Percentiles rank a stretch among this genome's conserved stretches.
Evolutionary conservation across 345 rosid genomes (phyloP).

Genomic region (Brassica carinata): DNA sequence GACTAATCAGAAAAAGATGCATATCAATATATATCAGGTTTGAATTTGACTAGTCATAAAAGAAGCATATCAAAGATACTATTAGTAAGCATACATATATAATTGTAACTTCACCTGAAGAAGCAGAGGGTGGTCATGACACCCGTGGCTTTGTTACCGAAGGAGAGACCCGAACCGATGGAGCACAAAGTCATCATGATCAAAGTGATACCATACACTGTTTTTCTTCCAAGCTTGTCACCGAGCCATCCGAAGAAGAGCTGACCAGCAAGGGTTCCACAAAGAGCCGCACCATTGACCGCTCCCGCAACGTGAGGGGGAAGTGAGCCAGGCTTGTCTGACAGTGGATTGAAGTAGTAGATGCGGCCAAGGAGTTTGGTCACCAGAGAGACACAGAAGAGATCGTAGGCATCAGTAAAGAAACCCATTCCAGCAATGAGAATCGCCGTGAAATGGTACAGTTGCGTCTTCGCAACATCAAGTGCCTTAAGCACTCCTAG

Average conservation of each 20-base stretch:
- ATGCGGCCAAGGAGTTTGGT: slow-evolving; percentile 71
- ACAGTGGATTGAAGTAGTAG: slow-evolving; percentile 55
- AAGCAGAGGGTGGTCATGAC: slow-evolving; percentile 64
- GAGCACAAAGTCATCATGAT: slow-evolving; percentile 61
- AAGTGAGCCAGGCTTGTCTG: slow-evolving; percentile 43
- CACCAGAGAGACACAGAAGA: slow-evolving; percentile 1
- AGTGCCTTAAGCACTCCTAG: background rate
- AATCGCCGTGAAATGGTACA: background rate
- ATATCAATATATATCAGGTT: background rate
- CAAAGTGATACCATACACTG: slow-evolving; percentile 24
- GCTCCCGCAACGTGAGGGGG: slow-evolving; percentile 45
- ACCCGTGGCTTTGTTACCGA: slow-evolving; percentile 2
- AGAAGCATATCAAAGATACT: background rate
- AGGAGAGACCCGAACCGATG: slow-evolving; percentile 41
- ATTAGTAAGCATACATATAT: background rate
- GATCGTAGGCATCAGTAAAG: background rate
- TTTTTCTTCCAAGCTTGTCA: background rate
- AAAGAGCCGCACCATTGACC: slow-evolving; percentile 55
- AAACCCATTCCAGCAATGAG: background rate
- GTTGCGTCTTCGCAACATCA: background rate
- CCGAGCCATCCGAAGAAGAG: background rate
- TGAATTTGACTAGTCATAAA: background rate
- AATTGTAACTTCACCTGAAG: slow-evolving; percentile 31
- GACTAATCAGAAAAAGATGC: background rate
- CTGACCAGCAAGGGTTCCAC: background rate